A percentile compares a stretch with the other conserved stretches of the same genome.
phyloP scores from a whole-genome alignment of 768 basidiomycete species.

The Tephrocybe sp. region DNA sequence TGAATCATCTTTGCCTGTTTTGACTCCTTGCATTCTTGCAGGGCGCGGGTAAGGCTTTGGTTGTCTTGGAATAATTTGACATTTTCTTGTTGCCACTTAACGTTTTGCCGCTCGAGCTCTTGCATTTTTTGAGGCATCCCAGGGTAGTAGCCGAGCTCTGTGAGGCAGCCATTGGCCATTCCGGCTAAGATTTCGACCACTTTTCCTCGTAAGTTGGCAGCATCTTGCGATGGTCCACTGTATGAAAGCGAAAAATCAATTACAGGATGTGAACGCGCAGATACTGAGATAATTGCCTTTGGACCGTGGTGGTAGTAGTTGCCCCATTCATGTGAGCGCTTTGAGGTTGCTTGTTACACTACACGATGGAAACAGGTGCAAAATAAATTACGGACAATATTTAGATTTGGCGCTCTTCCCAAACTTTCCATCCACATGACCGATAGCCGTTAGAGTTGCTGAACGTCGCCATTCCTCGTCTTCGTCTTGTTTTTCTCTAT shows the following conservation, averaged over 20 bases:
- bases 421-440: background rate
- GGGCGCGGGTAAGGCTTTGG: conserved; percentile 24
- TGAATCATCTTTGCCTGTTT: conserved; percentile 21
- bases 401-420: background rate
- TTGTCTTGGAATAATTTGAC: conserved; percentile 42
- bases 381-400: background rate
- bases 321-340: conserved; percentile 6
- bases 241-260: background rate
- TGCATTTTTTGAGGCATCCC: conserved; percentile 38
- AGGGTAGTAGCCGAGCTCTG: conserved; percentile 48
- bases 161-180: conserved; percentile 45
- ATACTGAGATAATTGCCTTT: conserved; percentile 2
- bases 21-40: conserved; percentile 23
- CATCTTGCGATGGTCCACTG: conserved; percentile 5
- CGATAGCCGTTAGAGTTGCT: too few species aligned
- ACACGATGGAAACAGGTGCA: background rate
- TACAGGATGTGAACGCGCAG: background rate
- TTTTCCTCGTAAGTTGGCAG: conserved; percentile 29
- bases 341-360: too few species aligned
- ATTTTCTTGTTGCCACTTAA: conserved; percentile 35
- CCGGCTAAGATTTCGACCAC: conserved; percentile 44
- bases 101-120: conserved; percentile 31
- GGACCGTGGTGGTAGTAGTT: conserved; percentile 1
- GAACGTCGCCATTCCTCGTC: too few species aligned
- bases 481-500: too few species aligned